phyloP scores from a whole-genome alignment of 129 eudicot genomes.

The Tagetes patula region DNA sequence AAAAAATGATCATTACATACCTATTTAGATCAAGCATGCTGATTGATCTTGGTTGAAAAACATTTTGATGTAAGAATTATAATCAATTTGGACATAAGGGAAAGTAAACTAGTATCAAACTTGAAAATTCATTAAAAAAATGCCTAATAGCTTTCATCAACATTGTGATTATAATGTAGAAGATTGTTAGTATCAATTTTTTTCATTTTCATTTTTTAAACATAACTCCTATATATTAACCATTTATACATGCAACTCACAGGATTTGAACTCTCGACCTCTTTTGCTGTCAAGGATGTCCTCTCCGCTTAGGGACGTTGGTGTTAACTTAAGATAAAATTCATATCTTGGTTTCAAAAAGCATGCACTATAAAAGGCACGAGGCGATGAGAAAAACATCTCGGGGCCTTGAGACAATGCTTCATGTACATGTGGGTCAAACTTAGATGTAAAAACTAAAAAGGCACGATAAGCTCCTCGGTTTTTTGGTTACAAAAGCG shows the following conservation, averaged over 20 bases:
- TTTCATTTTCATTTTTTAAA: no score
- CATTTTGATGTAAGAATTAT: background rate
- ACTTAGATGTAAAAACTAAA: no score
- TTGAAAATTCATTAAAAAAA: background rate
- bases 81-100: background rate
- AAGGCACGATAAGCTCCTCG: no score
- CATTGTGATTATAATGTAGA: background rate
- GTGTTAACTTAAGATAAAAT: background rate
- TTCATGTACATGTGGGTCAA: background rate
- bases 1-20: background rate
- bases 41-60: background rate
- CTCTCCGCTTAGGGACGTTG: no score
- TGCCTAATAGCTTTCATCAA: background rate
- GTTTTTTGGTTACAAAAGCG: no score
- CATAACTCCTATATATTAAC: no score
- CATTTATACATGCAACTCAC: no score
- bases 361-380: background rate
- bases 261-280: no score
- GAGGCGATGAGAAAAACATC: background rate
- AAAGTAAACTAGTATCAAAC: background rate
- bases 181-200: background rate
- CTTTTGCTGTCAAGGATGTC: no score
- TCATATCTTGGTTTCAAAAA: background rate
- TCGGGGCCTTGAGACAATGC: background rate
- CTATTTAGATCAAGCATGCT: background rate